Evolutionary conservation across 768 basidiomycete genomes (phyloP).

Genomic region (Amanita rimosa): DNA sequence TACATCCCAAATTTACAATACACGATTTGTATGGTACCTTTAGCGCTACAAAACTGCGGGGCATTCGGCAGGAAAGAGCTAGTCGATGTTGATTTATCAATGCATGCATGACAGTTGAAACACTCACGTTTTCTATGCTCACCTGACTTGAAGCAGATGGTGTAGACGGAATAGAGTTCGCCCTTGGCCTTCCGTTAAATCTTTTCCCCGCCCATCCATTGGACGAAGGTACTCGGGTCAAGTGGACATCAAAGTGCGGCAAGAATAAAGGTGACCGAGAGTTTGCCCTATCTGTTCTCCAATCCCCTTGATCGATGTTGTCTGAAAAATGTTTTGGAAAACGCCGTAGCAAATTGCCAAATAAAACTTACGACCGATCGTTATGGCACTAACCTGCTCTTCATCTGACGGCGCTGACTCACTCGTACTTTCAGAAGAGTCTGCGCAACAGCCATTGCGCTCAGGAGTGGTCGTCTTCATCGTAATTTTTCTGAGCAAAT

Average conservation of each 20-base stretch:
- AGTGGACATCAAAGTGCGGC: background rate
- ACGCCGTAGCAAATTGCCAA: background rate
- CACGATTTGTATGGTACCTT: no score
- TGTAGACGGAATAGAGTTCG: constrained; percentile 4
- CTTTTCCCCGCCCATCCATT: background rate
- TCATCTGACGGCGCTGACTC: constrained; percentile 16
- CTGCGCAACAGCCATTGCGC: background rate
- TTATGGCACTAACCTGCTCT: constrained; percentile 19
- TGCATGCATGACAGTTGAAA: no score
- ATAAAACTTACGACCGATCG: background rate
- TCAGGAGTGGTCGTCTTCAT: background rate
- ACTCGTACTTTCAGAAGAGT: background rate
- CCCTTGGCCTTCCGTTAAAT: background rate
- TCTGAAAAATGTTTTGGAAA: background rate
- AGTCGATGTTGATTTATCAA: background rate
- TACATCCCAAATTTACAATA: background rate
- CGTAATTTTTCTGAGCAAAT: constrained; percentile 1
- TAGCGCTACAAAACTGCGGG: constrained; percentile 10
- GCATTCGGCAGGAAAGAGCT: constrained; percentile 18
- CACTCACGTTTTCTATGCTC: constrained; percentile 12
- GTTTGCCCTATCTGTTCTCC: background rate
- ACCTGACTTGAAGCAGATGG: constrained; percentile 8
- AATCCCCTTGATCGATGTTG: background rate
- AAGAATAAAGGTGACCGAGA: background rate
- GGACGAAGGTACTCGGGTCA: no score